Base-by-base conservation (phyloP, 306 rosid species). In the Bauhinia variegata region DNA sequence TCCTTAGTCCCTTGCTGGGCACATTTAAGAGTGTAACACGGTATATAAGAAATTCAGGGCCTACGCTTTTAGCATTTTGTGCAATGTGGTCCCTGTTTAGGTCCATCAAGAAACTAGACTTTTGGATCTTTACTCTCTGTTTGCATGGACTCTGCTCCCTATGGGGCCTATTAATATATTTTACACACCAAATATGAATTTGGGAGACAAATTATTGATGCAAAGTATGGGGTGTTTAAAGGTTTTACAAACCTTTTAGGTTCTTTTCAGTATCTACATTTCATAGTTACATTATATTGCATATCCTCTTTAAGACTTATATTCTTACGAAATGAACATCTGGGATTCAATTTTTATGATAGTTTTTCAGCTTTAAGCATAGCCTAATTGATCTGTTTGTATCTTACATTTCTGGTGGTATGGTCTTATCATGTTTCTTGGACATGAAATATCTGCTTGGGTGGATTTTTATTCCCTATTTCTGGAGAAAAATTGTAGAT, bases 111-210 rank as follows among this genome's bases (percentile, higher is more conserved):
- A 23, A 23, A 23, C 28, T 23, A 23, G 28, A 23, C 28, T 23
- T 2, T 23, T 23, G 28, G 28, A 2, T 23, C 28, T 23, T 23
- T 36, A 36, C 41, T 0, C 6, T 33, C 18, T 55, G n/a, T 62
- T 16, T 54, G 57, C 44, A 38, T 44, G 63, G 65, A 46, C 49
- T 19, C 3, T 31, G 63, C 37, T 37, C 16, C 62, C 57, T 30
- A 52, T 50, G 69, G 43, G 41, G 14, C 44, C 19, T 51, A 51
- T 46, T 52, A 50, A 63, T 51, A 39, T 46, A 5, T 5, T 17
- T 7, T 9, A 3, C n/a, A 32, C 49, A n/a, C 16, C 8, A 10
- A 12, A 16, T 51, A 16, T 41, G 33, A 68, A 55, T 49, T 61
- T 34, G 42, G 50, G 51, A 9, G 57, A 38, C 23, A 43, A 46